phyloP scores from a whole-genome alignment of 768 basidiomycete genomes.

The Serendipita sp. region DNA sequence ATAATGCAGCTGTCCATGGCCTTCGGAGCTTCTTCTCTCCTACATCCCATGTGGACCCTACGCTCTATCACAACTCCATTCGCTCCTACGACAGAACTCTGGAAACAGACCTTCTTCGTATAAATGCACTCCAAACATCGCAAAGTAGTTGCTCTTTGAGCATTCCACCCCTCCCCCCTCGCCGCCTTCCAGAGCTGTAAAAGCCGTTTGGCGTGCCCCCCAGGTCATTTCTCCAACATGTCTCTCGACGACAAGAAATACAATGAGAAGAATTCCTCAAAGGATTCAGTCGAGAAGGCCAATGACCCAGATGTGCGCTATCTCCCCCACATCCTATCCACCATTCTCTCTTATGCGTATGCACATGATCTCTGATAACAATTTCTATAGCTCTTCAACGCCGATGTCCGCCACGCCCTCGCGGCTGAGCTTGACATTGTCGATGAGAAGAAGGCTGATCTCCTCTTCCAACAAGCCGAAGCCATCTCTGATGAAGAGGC shows the following conservation, averaged over 20 bases:
- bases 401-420: slow-evolving; percentile 5
- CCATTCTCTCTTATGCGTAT: background rate
- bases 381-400: slow-evolving; percentile 1
- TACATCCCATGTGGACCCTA: no score
- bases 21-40: background rate
- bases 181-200: background rate
- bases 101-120: background rate
- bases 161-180: background rate
- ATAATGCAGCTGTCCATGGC: background rate
- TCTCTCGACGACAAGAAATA: background rate
- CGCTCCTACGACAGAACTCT: no score
- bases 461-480: slow-evolving; percentile 7
- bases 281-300: background rate
- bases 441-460: slow-evolving; percentile 5
- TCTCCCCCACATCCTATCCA: background rate
- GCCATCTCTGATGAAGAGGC: slow-evolving; percentile 6
- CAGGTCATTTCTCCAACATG: background rate
- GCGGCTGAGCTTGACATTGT: slow-evolving; percentile 1
- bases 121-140: background rate
- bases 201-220: background rate
- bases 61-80: no score
- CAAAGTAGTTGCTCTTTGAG: background rate
- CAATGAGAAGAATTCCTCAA: background rate
- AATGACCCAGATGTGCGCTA: background rate
- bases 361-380: background rate